Evolutionary conservation across 768 basidiomycete genomes (phyloP).

Genomic region (Suillus discolor): DNA sequence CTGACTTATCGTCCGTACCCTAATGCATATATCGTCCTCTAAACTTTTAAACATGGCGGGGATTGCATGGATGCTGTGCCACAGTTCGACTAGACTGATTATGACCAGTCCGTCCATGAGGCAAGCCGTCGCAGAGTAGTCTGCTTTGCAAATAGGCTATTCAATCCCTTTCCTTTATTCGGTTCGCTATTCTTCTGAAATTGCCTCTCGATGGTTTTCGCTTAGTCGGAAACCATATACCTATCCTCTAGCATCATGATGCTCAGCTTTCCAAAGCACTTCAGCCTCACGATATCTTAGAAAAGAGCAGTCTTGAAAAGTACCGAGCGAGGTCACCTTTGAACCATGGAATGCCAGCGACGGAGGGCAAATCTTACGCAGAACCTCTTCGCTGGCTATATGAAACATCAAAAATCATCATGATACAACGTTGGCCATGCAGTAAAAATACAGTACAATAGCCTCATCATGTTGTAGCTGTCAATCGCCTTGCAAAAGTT

Average conservation of each 20-base stretch:
- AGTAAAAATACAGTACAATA: neutral
- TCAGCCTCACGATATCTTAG: neutral
- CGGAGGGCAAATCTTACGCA: neutral
- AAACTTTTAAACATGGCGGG: no score
- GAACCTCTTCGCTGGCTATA: neutral
- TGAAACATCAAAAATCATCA: neutral
- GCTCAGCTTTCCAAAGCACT: neutral
- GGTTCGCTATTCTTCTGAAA: neutral
- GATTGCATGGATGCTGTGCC: no score
- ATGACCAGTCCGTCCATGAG: no score
- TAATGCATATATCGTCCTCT: no score
- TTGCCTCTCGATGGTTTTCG: neutral
- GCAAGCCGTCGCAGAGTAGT: no score
- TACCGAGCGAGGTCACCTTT: no score
- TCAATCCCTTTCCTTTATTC: no score
- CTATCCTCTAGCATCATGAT: neutral
- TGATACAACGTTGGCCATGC: neutral
- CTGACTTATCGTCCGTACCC: no score
- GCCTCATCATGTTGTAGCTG: neutral
- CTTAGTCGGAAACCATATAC: neutral
- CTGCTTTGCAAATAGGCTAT: no score
- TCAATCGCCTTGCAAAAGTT: slow-evolving; percentile 3
- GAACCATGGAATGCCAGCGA: neutral
- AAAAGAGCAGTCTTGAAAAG: neutral
- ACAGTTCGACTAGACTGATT: no score